A percentile compares a stretch with the other conserved stretches of the same genome.
phyloP scores from a whole-genome alignment of 2,329 filamentous ascomycete genomes.

The Capronia epimyces region DNA sequence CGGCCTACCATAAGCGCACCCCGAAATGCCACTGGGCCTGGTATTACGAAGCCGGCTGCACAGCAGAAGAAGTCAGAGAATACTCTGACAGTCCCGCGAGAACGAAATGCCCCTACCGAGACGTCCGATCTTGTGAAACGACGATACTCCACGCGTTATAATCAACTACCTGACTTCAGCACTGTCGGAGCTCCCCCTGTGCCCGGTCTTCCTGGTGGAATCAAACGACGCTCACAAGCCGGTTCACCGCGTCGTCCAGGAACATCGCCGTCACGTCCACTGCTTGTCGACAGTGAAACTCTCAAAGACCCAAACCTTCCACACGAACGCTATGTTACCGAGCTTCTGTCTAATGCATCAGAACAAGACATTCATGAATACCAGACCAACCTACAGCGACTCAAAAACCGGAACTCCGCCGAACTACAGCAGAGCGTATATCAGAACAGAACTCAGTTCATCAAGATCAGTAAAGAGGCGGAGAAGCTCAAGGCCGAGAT shows the following conservation, averaged over 20 bases:
- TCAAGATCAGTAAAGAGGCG: conserved; percentile 98
- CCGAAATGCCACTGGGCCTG: conserved; percentile 48
- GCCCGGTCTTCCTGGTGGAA: conserved; percentile 58
- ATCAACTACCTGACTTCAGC: conserved; percentile 65
- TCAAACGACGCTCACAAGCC: conserved; percentile 38
- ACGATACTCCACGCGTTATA: conserved; percentile 89
- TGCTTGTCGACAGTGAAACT: conserved; percentile 69
- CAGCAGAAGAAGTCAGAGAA: conserved; percentile 36
- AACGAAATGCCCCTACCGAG: conserved; percentile 34
- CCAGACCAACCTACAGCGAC: conserved; percentile 66
- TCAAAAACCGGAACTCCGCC: conserved; percentile 70
- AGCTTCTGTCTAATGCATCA: conserved; percentile 73
- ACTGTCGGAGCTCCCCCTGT: conserved; percentile 64
- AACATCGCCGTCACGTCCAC: conserved; percentile 48
- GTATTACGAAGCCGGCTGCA: conserved; percentile 31
- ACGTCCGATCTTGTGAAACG: conserved; percentile 84
- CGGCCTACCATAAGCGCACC: conserved; percentile 52
- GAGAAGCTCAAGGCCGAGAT: conserved; percentile 97
- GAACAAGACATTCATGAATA: conserved; percentile 82
- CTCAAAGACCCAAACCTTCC: conserved; percentile 73
- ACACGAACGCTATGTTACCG: conserved; percentile 66
- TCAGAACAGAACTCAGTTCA: conserved; percentile 95
- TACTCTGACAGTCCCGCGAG: conserved; percentile 32
- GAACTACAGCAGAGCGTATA: conserved; percentile 94
- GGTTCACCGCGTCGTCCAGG: conserved; percentile 53